Evolutionary conservation across 2,329 filamentous ascomycete genomes (phyloP).

Genomic region (Hymenoscyphus infarciens): DNA sequence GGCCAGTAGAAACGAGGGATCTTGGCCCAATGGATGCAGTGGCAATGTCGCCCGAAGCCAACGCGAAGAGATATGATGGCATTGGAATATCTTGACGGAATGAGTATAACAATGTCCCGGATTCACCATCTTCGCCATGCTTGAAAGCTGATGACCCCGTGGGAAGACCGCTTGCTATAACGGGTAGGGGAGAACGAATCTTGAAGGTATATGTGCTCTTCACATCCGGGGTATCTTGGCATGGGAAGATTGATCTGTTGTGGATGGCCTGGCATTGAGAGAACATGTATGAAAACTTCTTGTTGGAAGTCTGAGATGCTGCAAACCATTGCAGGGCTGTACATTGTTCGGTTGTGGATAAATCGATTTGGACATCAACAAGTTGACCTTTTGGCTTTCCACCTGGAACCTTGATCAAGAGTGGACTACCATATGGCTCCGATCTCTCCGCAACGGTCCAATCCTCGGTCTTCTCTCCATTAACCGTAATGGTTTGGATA

Average conservation of each 20-base stretch:
- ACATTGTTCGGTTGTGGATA: constrained; percentile 82
- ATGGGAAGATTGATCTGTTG: constrained; percentile 88
- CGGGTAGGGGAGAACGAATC: constrained; percentile 79
- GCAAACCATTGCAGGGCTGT: constrained; percentile 95
- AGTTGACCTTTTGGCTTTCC: constrained; percentile 51
- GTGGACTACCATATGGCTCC: constrained; percentile 71
- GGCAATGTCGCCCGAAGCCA: constrained; percentile 81
- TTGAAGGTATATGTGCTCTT: constrained; percentile 94
- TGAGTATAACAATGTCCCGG: constrained; percentile 62
- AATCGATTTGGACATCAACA: constrained; percentile 57
- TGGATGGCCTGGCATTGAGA: constrained; percentile 97
- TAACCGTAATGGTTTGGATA: constrained; percentile 67
- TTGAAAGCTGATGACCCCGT: constrained; percentile 49
- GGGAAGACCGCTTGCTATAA: constrained; percentile 83
- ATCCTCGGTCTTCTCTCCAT: constrained; percentile 55
- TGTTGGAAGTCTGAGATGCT: constrained; percentile 89
- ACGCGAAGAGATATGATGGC: constrained; percentile 89
- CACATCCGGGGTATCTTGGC: constrained; percentile 95
- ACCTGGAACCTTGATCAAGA: constrained; percentile 59
- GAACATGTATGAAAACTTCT: constrained; percentile 96
- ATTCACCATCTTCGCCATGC: constrained; percentile 49
- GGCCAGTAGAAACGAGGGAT: constrained; percentile 80
- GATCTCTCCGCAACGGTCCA: constrained; percentile 65
- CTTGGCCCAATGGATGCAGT: constrained; percentile 83
- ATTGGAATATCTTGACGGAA: constrained; percentile 93